Percentiles rank a stretch among this genome's conserved stretches.
phyloP scores from a whole-genome alignment of 805 yeast genomes.

The Kockiozyma suomiensis region DNA sequence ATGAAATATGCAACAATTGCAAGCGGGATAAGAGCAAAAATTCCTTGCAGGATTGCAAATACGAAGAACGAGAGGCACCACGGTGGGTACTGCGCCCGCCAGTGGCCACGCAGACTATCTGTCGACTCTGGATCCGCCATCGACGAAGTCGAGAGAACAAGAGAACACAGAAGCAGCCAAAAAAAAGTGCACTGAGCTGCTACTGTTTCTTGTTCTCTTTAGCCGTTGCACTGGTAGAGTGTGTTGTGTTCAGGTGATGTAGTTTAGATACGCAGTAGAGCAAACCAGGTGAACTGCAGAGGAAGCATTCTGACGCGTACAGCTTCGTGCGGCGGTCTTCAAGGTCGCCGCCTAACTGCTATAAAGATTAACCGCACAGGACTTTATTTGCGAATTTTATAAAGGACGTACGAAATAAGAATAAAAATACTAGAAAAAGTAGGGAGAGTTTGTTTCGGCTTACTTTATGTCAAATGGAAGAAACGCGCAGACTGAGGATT shows the following conservation, averaged over 20 bases:
- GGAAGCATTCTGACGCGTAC: neutral
- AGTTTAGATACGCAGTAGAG: neutral
- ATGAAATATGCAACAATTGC: constrained; percentile 23
- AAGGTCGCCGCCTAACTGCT: too few relatives aligned
- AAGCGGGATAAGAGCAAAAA: constrained; percentile 20
- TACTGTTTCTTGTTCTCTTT: neutral
- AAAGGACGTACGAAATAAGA: too few relatives aligned
- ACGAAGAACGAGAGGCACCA: constrained; percentile 23
- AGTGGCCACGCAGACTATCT: neutral
- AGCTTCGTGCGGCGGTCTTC: constrained; percentile 1
- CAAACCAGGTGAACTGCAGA: neutral
- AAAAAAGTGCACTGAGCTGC: neutral
- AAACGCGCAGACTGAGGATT: too few relatives aligned
- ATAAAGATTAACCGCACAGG: too few relatives aligned
- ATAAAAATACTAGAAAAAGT: too few relatives aligned
- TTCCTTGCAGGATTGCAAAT: constrained; percentile 23
- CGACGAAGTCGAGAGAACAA: neutral
- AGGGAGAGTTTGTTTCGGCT: too few relatives aligned
- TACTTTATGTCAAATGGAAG: too few relatives aligned
- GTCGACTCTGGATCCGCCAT: neutral
- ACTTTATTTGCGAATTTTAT: too few relatives aligned
- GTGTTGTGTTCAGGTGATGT: neutral
- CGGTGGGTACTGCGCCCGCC: constrained; percentile 17
- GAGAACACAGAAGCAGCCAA: neutral
- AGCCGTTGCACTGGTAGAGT: neutral